Percentiles rank a stretch among this genome's conserved stretches.
phyloP scores from a whole-genome alignment of 257 asterid species.

The Sherardia arvensis region DNA sequence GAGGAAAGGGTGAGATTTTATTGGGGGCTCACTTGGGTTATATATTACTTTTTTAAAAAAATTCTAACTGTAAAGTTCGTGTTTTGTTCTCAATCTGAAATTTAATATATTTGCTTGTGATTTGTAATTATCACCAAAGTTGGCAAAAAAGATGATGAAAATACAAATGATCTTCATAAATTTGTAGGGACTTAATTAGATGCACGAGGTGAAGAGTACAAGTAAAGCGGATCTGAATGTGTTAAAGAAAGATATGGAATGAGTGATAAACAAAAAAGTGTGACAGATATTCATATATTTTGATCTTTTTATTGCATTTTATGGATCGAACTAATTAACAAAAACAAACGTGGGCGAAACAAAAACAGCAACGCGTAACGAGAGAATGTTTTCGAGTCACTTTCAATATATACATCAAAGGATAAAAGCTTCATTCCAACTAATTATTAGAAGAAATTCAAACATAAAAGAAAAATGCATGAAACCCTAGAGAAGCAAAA shows the following conservation, averaged over 20 bases:
- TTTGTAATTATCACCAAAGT: too few species aligned
- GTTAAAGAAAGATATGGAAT: constrained; percentile 4
- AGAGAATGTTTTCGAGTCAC: constrained; percentile 7
- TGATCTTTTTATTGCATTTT: background rate
- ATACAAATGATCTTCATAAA: background rate
- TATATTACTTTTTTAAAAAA: too few species aligned
- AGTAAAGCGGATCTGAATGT: constrained; percentile 11
- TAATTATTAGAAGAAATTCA: too few species aligned
- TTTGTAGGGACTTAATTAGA: constrained; percentile 12
- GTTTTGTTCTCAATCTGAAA: too few species aligned
- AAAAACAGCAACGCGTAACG: constrained; percentile 1
- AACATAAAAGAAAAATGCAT: too few species aligned
- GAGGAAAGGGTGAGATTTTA: too few species aligned
- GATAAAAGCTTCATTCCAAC: background rate
- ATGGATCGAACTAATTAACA: too few species aligned
- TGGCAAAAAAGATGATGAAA: too few species aligned
- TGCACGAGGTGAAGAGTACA: constrained; percentile 12
- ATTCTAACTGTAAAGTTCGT: too few species aligned
- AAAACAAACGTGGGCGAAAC: constrained; percentile 6
- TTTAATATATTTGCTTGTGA: too few species aligned
- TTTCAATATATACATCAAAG: background rate
- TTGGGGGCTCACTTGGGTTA: too few species aligned
- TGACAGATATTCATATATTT: constrained; percentile 7
- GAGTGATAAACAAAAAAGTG: background rate
- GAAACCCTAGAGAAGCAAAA: too few species aligned